Base-by-base conservation (phyloP, 2,329 filamentous ascomycete genomes). In the Penicillium sp. region DNA sequence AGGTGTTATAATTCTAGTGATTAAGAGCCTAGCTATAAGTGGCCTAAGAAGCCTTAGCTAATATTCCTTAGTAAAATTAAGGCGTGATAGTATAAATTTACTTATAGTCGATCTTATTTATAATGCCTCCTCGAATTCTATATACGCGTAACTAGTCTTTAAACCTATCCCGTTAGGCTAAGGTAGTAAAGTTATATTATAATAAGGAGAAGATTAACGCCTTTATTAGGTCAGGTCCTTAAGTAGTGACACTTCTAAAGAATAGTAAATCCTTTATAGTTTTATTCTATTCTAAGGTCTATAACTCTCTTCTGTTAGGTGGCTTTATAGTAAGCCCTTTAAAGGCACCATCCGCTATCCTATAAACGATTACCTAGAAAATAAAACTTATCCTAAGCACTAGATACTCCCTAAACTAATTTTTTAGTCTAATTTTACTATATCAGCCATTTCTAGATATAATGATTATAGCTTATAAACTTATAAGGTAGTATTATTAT, bases 341-440 rank as follows among this genome's bases (percentile, higher is more conserved):
- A 19, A 65, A 66, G 16, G 55, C 57, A 29, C 55, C 10, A 35
- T 65, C 55, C 1, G 57, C 58, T 14, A 66, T 47, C 2, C 59
- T 26, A 55, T 58, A 2, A 3, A 64, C 51, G 1, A 65, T 65
- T 2, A 61, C 52, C 59, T 19, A 65, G 30, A 64, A 66, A 1
- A 64, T 41, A 58, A 65, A 66, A 42, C 51, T 64, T 1, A 51
- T 53, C 19, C 55, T 23, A 46, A 65, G 56, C 9, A 63, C 36
- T 3, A 14, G 57, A 41, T 63, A 23, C 18, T 65, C 58, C 7
- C 43, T 44, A 18, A 66, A 59, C 62, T 41, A 65, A 44, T 61
- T 62, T 27, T 59, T 62, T 13, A 32, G 58, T 16, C 57, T 63
- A 5, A 14, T 13, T 39, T 11, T 10, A 23, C 13, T 23, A 26